phyloP scores from a whole-genome alignment of 306 rosid genomes.

The Luffa aegyptiaca region DNA sequence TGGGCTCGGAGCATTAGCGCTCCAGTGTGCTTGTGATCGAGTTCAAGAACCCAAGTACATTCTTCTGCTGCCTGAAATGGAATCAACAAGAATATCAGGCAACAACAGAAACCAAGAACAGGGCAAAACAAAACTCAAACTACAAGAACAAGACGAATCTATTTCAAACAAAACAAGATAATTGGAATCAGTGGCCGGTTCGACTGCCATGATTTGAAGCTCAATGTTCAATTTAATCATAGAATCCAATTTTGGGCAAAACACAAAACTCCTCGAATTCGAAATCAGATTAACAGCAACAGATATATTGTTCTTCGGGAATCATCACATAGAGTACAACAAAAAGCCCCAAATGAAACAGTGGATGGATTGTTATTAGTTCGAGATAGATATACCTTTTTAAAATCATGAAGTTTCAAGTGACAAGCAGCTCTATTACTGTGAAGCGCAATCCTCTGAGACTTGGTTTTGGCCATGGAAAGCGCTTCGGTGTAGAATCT shows the following conservation, averaged over 20 bases:
- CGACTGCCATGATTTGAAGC: not conserved
- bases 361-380: not conserved
- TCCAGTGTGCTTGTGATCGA: conserved; percentile 69
- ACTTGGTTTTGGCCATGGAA: conserved; percentile 49
- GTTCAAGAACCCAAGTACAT: conserved; percentile 88
- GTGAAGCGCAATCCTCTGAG: conserved; percentile 72
- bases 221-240: not conserved
- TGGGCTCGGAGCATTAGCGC: conserved; percentile 85
- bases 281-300: not conserved
- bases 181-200: not conserved
- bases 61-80: conserved; percentile 73
- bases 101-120: not conserved
- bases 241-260: not conserved
- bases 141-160: not conserved
- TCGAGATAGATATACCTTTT: conserved; percentile 30
- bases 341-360: not conserved
- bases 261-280: not conserved
- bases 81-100: conserved; percentile 6
- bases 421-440: conserved; percentile 91
- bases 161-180: not conserved
- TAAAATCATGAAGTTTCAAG: conserved; percentile 77
- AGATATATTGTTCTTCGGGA: not conserved
- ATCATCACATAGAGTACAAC: not conserved
- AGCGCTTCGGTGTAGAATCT: conserved; percentile 84
- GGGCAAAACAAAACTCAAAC: not conserved